Evolutionary conservation across 1,139 yeast species (phyloP), one percentile per base, ranked within the genome.

Genomic region (Geotrichum carabidarum): DNA sequence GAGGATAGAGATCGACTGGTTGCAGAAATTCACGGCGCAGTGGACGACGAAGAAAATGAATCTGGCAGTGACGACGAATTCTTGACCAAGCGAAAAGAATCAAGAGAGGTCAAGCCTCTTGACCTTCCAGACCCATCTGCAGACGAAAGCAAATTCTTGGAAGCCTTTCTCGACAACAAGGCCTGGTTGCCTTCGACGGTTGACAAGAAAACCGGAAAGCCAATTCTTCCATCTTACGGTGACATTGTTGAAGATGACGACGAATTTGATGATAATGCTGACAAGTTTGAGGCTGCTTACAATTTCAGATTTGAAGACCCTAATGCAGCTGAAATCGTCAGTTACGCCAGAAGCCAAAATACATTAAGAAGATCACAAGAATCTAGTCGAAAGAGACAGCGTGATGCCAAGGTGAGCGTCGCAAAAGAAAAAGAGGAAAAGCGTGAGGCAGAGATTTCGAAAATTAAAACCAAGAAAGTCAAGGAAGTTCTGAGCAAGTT

Each of bases 321-420:
- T 12, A 83, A 82, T 61, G 80, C 96, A 8, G 88, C 93, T 0
- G 97, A 93, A 66, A 88, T 94, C 69, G 85, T 90, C 35, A 84
- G 96, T n/a, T 94, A 93, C 74, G 98, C 99, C 4, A 89, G 99
- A 78, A 86, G 79, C 60, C 96, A 90, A 68, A 95, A 95, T 31
- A 89, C 98, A 0, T 77, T 90, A 65, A 83, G 99, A 73, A 80
- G 99, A 68, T 81, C 84, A 22, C 83, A 82, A 51, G 79, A 85
- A 57, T 82, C 83, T 61, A 71, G 86, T 18, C 81, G 99, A 65
- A 89, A 89, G 73, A 81, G 85, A 69, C 84, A 84, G 71, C 82
- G 99, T 74, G 93, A 89, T 51, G 79, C 76, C 66, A 81, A 83
- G 68, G 79, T 75, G 56, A 85, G 81, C 48, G 78, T 74, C 50